These are phyloP conservation scores for Ophiocordyceps australis DNA, from an alignment of 2,329 filamentous ascomycete species.

Conservation along the genomic window DNA sequence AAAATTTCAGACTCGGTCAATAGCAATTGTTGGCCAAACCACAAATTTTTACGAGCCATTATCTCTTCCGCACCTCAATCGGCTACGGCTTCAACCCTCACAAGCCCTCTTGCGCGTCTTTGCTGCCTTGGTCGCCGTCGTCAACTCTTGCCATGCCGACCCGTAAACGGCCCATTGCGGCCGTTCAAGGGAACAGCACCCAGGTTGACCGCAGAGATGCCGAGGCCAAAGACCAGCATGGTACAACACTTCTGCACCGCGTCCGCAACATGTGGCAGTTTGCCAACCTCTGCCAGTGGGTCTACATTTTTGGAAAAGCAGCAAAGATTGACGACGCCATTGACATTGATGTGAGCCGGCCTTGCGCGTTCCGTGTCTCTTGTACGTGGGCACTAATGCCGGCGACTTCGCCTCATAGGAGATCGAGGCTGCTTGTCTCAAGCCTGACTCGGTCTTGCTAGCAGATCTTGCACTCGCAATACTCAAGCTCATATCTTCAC, in stretches of 20 bases:
- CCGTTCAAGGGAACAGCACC: neutral
- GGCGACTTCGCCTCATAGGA: slow-evolving; percentile 35
- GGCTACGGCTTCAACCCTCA: neutral
- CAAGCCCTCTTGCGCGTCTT: neutral
- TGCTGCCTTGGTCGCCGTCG: neutral
- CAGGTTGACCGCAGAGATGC: neutral
- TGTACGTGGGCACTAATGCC: too few species aligned
- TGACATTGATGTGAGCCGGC: slow-evolving; percentile 59
- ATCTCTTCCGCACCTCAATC: too few species aligned
- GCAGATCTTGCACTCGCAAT: slow-evolving; percentile 70
- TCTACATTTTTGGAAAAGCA: slow-evolving; percentile 73
- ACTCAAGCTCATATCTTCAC: slow-evolving; percentile 85
- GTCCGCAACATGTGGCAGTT: slow-evolving; percentile 93
- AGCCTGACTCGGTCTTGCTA: slow-evolving; percentile 56
- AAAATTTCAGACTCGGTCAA: too few species aligned
- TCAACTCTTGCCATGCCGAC: slow-evolving; percentile 3
- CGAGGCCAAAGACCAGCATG: neutral
- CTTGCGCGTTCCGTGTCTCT: neutral
- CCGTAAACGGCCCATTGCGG: slow-evolving; percentile 2
- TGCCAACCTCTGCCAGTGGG: slow-evolving; percentile 83
- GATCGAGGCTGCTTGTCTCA: slow-evolving; percentile 75
- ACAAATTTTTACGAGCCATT: too few species aligned
- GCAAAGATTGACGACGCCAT: slow-evolving; percentile 82
- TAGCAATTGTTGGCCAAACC: too few species aligned
- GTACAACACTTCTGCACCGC: slow-evolving; percentile 30